Conservation (phyloP, 1,284 basidiomycete species). For the Sporisorium exsertum region DNA sequence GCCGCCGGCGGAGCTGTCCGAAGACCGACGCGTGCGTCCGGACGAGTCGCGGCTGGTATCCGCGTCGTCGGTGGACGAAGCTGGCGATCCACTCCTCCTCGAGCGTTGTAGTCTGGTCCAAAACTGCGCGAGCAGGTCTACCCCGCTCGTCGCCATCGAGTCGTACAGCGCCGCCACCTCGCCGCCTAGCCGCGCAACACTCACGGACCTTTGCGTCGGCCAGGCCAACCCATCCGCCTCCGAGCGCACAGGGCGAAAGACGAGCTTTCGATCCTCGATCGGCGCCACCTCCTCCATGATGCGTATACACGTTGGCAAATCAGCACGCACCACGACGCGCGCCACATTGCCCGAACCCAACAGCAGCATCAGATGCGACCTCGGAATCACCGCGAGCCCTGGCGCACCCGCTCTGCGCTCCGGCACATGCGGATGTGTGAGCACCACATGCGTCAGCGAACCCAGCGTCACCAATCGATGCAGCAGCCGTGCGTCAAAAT, state of each 20-base stretch:
- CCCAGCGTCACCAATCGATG: slow-evolving; percentile 39
- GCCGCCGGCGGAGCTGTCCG: slow-evolving; percentile 1
- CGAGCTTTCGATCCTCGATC: slow-evolving; percentile 40
- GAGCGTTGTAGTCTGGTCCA: slow-evolving; percentile 9
- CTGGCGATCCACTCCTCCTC: not conserved
- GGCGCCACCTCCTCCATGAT: slow-evolving; percentile 43
- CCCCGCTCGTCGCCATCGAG: slow-evolving; percentile 2
- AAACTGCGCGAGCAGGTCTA: slow-evolving; percentile 37
- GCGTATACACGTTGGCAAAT: slow-evolving; percentile 28
- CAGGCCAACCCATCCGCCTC: not conserved
- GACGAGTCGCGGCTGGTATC: slow-evolving; percentile 37
- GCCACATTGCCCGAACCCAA: slow-evolving; percentile 35
- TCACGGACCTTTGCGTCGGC: not conserved
- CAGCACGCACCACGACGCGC: slow-evolving; percentile 34
- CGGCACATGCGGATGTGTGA: slow-evolving; percentile 30
- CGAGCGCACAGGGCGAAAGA: slow-evolving; percentile 36
- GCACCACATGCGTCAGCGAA: slow-evolving; percentile 45
- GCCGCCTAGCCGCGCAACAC: not conserved
- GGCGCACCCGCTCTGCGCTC: slow-evolving; percentile 22
- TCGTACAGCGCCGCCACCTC: slow-evolving; percentile 12
- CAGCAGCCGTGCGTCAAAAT: slow-evolving; percentile 44
- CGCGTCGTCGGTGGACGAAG: slow-evolving; percentile 10
- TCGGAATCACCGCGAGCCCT: slow-evolving; percentile 34
- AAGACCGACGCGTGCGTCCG: slow-evolving; percentile 7
- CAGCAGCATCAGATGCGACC: slow-evolving; percentile 40